Percentiles rank a stretch among this genome's conserved stretches.
Evolutionary conservation across 257 asterid species (phyloP).

Genomic region (Gardenia jasminoides): DNA sequence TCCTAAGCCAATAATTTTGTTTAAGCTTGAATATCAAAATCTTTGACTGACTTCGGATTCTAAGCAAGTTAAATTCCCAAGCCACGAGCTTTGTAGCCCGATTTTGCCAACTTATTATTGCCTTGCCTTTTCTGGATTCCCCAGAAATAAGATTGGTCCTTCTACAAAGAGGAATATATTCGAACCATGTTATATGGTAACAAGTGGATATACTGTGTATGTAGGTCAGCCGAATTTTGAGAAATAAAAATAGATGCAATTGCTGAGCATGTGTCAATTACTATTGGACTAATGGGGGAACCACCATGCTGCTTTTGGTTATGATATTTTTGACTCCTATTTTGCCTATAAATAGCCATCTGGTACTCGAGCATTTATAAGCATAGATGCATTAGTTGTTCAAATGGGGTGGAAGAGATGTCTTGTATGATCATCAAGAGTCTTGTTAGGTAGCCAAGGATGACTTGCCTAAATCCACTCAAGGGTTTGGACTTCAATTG

Average conservation of each 20-base stretch:
- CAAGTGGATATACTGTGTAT: background rate
- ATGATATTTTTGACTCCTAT: background rate
- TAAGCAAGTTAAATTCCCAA: background rate
- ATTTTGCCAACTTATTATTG: background rate
- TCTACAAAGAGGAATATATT: background rate
- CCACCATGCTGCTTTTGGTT: background rate
- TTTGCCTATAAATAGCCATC: constrained; percentile 1
- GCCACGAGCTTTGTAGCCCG: background rate
- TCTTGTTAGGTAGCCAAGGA: constrained; percentile 19
- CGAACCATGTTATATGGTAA: background rate
- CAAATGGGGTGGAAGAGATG: constrained; percentile 7
- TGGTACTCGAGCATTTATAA: background rate
- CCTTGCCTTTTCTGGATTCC: background rate
- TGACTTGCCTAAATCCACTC: constrained; percentile 13
- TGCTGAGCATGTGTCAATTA: background rate
- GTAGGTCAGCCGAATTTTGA: background rate
- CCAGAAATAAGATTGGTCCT: background rate
- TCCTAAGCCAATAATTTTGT: no score
- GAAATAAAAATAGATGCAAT: background rate
- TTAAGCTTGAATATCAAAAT: no score
- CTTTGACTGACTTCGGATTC: background rate
- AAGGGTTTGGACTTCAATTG: background rate
- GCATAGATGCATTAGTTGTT: background rate
- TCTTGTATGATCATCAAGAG: constrained; percentile 12
- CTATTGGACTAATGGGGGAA: background rate